Evolutionary conservation across 2,329 filamentous ascomycete species (phyloP).

Genomic region (Pseudocercospora vitis): DNA sequence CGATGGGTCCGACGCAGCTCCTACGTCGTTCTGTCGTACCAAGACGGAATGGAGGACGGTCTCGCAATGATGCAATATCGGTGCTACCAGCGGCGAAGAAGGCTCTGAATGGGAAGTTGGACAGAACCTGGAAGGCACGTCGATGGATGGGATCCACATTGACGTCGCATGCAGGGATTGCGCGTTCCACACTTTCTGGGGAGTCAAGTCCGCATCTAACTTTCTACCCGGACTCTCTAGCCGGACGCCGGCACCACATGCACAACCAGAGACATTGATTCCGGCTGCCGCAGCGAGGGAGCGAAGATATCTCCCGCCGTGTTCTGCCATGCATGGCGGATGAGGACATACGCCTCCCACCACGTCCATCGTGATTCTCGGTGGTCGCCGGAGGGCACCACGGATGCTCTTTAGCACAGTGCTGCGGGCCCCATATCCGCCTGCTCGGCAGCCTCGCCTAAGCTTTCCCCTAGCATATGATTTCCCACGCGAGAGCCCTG

Average conservation of each 20-base stretch:
- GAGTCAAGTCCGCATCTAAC: neutral
- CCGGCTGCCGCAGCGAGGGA: neutral
- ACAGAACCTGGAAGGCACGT: neutral
- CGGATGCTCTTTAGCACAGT: neutral
- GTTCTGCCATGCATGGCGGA: no score
- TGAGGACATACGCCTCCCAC: no score
- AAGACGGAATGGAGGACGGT: neutral
- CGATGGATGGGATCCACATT: neutral
- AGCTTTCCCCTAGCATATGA: neutral
- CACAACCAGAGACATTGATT: no score
- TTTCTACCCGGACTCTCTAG: neutral
- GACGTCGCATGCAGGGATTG: neutral
- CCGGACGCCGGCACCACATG: no score
- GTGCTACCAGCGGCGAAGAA: slow-evolving; percentile 3
- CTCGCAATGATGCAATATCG: slow-evolving; percentile 6
- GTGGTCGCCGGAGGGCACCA: no score
- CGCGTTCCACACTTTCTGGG: neutral
- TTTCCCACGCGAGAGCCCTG: slow-evolving; percentile 6
- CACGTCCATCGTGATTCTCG: no score
- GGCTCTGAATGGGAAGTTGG: neutral
- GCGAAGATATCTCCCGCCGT: no score
- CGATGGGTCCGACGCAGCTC: no score
- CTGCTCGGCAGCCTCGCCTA: neutral
- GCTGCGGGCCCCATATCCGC: neutral
- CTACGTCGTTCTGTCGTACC: neutral